phyloP scores from a whole-genome alignment of 2,329 filamentous ascomycete species.

The Fonsecaea monophora region DNA sequence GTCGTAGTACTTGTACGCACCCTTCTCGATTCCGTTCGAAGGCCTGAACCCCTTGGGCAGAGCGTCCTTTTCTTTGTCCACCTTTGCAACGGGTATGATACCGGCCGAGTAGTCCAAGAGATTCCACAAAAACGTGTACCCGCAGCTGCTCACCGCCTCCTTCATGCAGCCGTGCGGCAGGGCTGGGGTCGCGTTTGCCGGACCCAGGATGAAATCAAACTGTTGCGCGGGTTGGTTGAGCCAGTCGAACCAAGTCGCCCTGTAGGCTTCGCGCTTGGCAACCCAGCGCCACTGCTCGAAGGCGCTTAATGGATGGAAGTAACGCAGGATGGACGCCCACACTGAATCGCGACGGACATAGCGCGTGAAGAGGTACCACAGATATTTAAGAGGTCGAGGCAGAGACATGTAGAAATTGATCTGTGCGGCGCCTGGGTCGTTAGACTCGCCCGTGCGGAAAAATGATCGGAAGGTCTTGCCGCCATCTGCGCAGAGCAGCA shows the following conservation, averaged over 20 bases:
- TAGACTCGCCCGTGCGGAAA: slow-evolving; percentile 77
- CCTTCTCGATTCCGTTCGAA: slow-evolving; percentile 78
- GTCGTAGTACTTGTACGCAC: slow-evolving; percentile 87
- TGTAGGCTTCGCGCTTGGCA: slow-evolving; percentile 76
- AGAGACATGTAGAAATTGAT: slow-evolving; percentile 77
- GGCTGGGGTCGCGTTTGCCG: slow-evolving; percentile 89
- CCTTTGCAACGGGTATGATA: slow-evolving; percentile 83
- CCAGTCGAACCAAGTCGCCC: slow-evolving; percentile 81
- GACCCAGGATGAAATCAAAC: slow-evolving; percentile 80
- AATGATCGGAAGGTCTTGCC: slow-evolving; percentile 79
- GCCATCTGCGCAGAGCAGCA: slow-evolving; percentile 84
- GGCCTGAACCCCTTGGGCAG: slow-evolving; percentile 56
- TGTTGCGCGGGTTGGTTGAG: slow-evolving; percentile 73
- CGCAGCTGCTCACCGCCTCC: slow-evolving; percentile 82
- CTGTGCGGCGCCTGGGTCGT: slow-evolving; percentile 77
- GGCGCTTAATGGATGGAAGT: slow-evolving; percentile 76
- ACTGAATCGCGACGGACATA: slow-evolving; percentile 77
- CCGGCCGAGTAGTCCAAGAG: slow-evolving; percentile 87
- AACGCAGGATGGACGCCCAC: slow-evolving; percentile 77
- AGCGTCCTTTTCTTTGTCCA: slow-evolving; percentile 73
- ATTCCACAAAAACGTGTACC: slow-evolving; percentile 94
- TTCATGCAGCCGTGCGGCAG: slow-evolving; percentile 87
- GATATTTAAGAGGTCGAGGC: slow-evolving; percentile 74
- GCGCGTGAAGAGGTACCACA: slow-evolving; percentile 90
- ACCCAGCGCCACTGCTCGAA: slow-evolving; percentile 85